Percentiles rank a stretch among this genome's conserved stretches.
These are phyloP conservation scores for Zygoascus meyerae DNA, from an alignment of 1,139 yeast genomes.

Conservation along the genomic window DNA sequence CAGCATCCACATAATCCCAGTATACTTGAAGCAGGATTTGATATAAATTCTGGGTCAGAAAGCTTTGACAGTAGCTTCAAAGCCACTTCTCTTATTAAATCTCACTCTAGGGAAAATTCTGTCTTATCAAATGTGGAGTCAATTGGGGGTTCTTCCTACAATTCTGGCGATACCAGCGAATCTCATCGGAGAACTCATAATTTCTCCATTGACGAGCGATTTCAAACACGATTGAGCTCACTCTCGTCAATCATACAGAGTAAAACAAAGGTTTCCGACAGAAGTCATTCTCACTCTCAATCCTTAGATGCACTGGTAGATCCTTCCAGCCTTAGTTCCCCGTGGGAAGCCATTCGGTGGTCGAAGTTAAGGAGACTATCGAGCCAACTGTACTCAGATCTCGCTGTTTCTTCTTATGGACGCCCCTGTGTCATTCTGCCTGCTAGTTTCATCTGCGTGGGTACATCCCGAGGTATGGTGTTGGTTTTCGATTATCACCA, in stretches of 20 bases:
- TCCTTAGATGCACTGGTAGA: constrained; percentile 5
- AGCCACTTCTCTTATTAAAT: background rate
- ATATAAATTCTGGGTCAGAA: background rate
- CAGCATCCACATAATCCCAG: background rate
- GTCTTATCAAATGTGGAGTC: constrained; percentile 9
- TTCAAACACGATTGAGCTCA: constrained; percentile 28
- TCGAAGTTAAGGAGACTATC: constrained; percentile 40
- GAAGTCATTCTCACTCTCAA: background rate
- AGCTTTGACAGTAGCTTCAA: background rate
- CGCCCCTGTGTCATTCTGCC: constrained; percentile 44
- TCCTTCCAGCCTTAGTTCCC: constrained; percentile 11
- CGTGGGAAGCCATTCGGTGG: constrained; percentile 40
- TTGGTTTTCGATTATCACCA: constrained; percentile 64
- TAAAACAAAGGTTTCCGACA: background rate
- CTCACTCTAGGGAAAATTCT: constrained; percentile 19
- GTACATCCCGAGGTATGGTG: constrained; percentile 55
- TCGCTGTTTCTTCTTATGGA: constrained; percentile 44
- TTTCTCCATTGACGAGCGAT: constrained; percentile 23
- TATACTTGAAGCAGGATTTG: background rate
- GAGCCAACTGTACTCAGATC: constrained; percentile 36
- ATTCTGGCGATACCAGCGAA: background rate
- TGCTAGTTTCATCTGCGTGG: constrained; percentile 52
- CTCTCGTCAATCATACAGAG: constrained; percentile 12
- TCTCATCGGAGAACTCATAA: constrained; percentile 1
- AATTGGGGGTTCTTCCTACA: background rate